phyloP scores from a whole-genome alignment of 2,329 filamentous ascomycete species.

The Ustulina deusta region DNA sequence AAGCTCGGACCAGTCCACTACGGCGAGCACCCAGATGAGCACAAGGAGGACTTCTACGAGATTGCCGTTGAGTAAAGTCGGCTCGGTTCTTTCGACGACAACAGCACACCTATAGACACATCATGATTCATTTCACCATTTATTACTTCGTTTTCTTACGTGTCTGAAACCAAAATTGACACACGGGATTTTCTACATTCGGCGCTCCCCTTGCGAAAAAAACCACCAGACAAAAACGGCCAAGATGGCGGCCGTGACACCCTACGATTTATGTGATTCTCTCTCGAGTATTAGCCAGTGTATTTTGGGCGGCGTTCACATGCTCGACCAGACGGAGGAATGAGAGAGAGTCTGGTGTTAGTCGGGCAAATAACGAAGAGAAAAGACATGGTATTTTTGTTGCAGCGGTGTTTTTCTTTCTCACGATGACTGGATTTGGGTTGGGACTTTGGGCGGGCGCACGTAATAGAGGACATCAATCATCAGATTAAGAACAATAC shows the following conservation, averaged over 20 bases:
- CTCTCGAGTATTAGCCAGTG: slow-evolving; percentile 12
- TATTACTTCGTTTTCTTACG: slow-evolving; percentile 25
- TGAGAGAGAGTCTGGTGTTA: not conserved
- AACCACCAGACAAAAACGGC: slow-evolving; percentile 18
- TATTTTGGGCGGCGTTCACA: slow-evolving; percentile 25
- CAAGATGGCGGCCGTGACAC: slow-evolving; percentile 17
- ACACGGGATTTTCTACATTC: not conserved
- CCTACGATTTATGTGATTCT: slow-evolving; percentile 23
- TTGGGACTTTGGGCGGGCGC: slow-evolving; percentile 22
- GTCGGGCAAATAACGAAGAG: slow-evolving; percentile 11
- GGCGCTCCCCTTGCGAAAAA: not conserved
- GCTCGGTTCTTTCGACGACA: slow-evolving; percentile 1
- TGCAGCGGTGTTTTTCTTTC: slow-evolving; percentile 17
- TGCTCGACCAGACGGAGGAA: slow-evolving; percentile 15
- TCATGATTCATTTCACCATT: slow-evolving; percentile 14
- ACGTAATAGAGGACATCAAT: slow-evolving; percentile 21
- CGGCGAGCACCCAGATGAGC: slow-evolving; percentile 68
- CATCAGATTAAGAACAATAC: slow-evolving; percentile 26
- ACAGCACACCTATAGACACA: slow-evolving; percentile 15
- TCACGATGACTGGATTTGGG: slow-evolving; percentile 1
- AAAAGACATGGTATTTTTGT: slow-evolving; percentile 20
- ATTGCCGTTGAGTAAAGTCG: slow-evolving; percentile 56
- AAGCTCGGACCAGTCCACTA: slow-evolving; percentile 75
- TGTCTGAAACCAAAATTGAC: slow-evolving; percentile 12
- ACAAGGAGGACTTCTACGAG: slow-evolving; percentile 69